phyloP scores from a whole-genome alignment of 2,329 filamentous ascomycete species.

The Epichloe uncinata region DNA sequence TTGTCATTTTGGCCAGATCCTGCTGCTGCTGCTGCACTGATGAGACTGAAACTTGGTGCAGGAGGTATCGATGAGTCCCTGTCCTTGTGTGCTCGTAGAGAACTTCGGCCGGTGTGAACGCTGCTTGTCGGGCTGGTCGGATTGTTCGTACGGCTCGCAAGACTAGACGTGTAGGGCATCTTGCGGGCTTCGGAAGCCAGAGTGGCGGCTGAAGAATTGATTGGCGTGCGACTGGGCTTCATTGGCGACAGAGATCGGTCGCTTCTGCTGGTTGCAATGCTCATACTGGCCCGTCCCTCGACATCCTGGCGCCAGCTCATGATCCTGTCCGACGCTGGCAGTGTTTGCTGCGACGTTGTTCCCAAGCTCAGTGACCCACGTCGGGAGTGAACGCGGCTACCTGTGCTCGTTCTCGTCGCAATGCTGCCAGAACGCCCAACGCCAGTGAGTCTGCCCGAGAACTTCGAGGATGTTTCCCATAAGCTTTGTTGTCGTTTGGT shows the following conservation, averaged over 20 bases:
- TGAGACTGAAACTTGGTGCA: constrained; percentile 42
- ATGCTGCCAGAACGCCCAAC: constrained; percentile 46
- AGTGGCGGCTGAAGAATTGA: constrained; percentile 24
- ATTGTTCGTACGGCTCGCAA: constrained; percentile 9
- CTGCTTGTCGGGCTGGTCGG: constrained; percentile 28
- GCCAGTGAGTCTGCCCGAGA: constrained; percentile 51
- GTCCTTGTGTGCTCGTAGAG: constrained; percentile 12
- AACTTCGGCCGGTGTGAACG: constrained; percentile 15
- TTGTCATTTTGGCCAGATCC: constrained; percentile 27
- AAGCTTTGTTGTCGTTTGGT: constrained; percentile 61
- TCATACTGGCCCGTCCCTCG: constrained; percentile 28
- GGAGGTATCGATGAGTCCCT: constrained; percentile 26
- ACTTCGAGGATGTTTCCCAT: constrained; percentile 65
- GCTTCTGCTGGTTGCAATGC: constrained; percentile 28
- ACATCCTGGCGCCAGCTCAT: constrained; percentile 71
- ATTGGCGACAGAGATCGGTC: constrained; percentile 44
- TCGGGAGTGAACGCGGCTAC: constrained; percentile 35
- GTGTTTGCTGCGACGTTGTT: constrained; percentile 15
- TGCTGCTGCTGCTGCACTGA: constrained; percentile 16
- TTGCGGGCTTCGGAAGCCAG: constrained; percentile 33
- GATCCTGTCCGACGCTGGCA: constrained; percentile 55
- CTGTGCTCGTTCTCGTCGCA: constrained; percentile 37
- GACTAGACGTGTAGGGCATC: constrained; percentile 25
- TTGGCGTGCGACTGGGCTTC: constrained; percentile 26
- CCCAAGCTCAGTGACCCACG: constrained; percentile 38